These are phyloP conservation scores for Eragrostis nindensis DNA, from an alignment of 176 grass and related monocot species.

Conservation along the genomic window DNA sequence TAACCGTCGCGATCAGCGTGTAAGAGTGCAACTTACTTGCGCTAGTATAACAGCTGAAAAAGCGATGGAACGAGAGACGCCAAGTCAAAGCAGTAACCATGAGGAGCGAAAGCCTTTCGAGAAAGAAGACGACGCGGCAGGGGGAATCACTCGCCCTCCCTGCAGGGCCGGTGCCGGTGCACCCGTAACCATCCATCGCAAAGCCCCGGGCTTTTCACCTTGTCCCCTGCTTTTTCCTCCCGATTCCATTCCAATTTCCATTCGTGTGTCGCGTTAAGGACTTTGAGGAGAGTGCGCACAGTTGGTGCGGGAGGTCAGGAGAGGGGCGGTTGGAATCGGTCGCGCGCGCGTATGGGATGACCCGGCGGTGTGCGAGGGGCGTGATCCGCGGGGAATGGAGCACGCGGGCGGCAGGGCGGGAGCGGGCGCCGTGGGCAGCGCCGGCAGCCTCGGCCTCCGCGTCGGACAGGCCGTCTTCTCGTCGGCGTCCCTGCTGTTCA, in stretches of 20 bases:
- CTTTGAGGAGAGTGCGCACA: not conserved
- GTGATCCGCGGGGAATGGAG: constrained; percentile 31
- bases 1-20: constrained; percentile 14
- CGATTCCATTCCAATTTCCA: constrained; percentile 4
- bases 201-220: constrained; percentile 34
- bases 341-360: constrained; percentile 39
- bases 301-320: not conserved
- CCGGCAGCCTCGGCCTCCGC: constrained; percentile 75
- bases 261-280: not conserved
- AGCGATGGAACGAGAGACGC: not conserved
- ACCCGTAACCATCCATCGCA: constrained; percentile 40
- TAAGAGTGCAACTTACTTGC: not conserved
- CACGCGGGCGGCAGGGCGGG: constrained; percentile 23
- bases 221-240: constrained; percentile 20
- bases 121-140: constrained; percentile 17
- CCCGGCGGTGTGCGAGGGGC: constrained; percentile 29
- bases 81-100: constrained; percentile 31
- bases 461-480: constrained; percentile 88
- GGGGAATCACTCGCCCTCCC: not conserved
- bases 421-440: constrained; percentile 60
- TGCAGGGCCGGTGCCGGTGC: not conserved
- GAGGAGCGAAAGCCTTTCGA: not conserved
- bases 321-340: not conserved
- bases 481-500: constrained; percentile 83
- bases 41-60: not conserved